Conservation (phyloP, 1,284 basidiomycete species). For the Malassezia equina region DNA sequence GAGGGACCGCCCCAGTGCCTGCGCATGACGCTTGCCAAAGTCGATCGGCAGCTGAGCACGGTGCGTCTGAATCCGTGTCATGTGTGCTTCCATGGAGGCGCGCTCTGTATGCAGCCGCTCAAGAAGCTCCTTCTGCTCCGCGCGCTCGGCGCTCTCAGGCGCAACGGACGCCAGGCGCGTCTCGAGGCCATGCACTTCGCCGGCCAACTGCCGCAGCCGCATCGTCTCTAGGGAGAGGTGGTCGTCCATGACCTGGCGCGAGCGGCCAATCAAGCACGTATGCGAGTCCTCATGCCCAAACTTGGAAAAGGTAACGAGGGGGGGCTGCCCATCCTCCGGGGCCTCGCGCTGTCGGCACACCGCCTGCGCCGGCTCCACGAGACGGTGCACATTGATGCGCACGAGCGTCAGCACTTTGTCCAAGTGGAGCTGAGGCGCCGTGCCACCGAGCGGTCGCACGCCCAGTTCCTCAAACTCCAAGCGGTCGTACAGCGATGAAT, state of each 20-base stretch:
- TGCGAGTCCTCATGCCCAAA: slow-evolving; percentile 83
- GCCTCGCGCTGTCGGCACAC: not conserved
- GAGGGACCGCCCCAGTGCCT: not conserved
- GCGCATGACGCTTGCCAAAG: not conserved
- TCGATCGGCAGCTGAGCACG: not conserved
- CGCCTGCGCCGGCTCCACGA: slow-evolving; percentile 46
- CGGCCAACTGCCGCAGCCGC: slow-evolving; percentile 49
- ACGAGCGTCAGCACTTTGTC: slow-evolving; percentile 68
- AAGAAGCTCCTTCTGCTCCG: not conserved
- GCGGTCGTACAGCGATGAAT: slow-evolving; percentile 52
- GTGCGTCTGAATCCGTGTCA: slow-evolving; percentile 11
- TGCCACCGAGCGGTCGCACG: slow-evolving; percentile 51
- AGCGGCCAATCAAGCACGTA: slow-evolving; percentile 57
- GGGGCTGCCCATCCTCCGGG: not conserved
- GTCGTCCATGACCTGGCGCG: slow-evolving; percentile 50
- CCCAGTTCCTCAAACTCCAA: slow-evolving; percentile 78
- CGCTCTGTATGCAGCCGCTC: not conserved
- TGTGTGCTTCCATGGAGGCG: slow-evolving; percentile 16
- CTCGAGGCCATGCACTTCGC: slow-evolving; percentile 27
- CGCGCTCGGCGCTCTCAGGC: not conserved
- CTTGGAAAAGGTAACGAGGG: slow-evolving; percentile 53
- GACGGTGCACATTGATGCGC: slow-evolving; percentile 63
- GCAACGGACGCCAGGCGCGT: not conserved
- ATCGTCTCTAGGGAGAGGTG: slow-evolving; percentile 53
- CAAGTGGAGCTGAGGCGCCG: slow-evolving; percentile 54